Evolutionary conservation across 1,139 yeast genomes (phyloP).

Genomic region (Pichia sp.): DNA sequence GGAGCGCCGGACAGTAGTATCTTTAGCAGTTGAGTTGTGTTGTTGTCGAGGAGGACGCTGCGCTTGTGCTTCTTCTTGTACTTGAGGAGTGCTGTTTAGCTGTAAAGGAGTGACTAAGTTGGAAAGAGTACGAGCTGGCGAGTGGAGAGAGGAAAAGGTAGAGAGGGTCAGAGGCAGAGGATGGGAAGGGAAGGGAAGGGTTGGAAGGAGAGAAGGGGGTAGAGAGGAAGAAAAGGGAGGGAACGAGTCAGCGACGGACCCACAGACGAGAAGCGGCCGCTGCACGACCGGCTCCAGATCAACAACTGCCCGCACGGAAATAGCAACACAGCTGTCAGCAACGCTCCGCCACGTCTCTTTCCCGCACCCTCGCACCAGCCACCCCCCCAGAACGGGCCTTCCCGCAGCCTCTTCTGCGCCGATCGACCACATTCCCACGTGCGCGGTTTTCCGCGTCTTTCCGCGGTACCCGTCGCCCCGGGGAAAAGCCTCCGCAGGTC

Average conservation of each 20-base stretch:
- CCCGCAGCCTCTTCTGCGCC: no score
- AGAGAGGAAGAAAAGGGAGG: neutral
- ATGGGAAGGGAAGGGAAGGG: neutral
- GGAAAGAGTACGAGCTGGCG: neutral
- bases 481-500: neutral
- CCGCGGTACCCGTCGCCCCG: neutral
- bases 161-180: neutral
- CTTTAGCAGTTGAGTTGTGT: no score
- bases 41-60: neutral
- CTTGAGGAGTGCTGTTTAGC: neutral
- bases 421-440: no score
- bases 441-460: no score
- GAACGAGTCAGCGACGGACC: neutral
- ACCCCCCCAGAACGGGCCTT: neutral
- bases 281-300: neutral
- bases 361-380: neutral
- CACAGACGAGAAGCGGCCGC: neutral
- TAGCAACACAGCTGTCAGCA: neutral
- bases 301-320: neutral
- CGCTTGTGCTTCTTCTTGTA: neutral
- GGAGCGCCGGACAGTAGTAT: no score
- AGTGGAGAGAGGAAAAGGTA: neutral
- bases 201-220: neutral
- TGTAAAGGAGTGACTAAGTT: slow-evolving; percentile 15
- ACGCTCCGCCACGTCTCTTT: neutral